phyloP scores from a whole-genome alignment of 1,284 basidiomycete genomes.

The Exobasidium rhododendri region DNA sequence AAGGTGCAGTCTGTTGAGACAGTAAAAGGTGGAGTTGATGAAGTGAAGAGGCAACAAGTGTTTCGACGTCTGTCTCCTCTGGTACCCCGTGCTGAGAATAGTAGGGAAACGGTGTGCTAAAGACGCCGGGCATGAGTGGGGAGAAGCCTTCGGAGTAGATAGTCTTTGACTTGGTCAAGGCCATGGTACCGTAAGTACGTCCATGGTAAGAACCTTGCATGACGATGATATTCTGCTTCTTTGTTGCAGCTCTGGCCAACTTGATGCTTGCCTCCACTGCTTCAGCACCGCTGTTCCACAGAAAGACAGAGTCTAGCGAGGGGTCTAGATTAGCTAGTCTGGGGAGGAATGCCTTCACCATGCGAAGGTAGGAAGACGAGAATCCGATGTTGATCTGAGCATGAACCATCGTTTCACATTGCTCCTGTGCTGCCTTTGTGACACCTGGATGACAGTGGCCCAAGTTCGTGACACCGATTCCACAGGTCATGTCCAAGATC shows the following conservation, averaged over 20 bases:
- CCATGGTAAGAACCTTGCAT: constrained; percentile 65
- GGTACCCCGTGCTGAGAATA: constrained; percentile 80
- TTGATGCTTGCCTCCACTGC: constrained; percentile 80
- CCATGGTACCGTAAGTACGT: constrained; percentile 68
- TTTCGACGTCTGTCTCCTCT: constrained; percentile 64
- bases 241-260: constrained; percentile 70
- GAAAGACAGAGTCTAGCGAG: constrained; percentile 76
- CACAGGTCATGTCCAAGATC: constrained; percentile 50
- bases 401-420: constrained; percentile 49
- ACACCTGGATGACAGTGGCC: constrained; percentile 52
- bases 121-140: constrained; percentile 83
- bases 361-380: constrained; percentile 35
- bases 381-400: constrained; percentile 53
- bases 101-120: constrained; percentile 79
- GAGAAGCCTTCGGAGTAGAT: constrained; percentile 75
- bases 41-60: constrained; percentile 68
- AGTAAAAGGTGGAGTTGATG: constrained; percentile 81
- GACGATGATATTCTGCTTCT: constrained; percentile 78
- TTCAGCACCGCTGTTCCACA: constrained; percentile 88
- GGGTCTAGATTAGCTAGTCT: constrained; percentile 67
- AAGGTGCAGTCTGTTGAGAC: constrained; percentile 75
- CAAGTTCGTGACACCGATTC: constrained; percentile 51
- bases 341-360: constrained; percentile 38
- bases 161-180: constrained; percentile 84
- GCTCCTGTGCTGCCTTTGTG: constrained; percentile 44